Evolutionary conservation across 192 early-diverging fungal species (phyloP), one percentile per base, ranked within the genome.

Genomic region (Chytriomyces hyalinus): DNA sequence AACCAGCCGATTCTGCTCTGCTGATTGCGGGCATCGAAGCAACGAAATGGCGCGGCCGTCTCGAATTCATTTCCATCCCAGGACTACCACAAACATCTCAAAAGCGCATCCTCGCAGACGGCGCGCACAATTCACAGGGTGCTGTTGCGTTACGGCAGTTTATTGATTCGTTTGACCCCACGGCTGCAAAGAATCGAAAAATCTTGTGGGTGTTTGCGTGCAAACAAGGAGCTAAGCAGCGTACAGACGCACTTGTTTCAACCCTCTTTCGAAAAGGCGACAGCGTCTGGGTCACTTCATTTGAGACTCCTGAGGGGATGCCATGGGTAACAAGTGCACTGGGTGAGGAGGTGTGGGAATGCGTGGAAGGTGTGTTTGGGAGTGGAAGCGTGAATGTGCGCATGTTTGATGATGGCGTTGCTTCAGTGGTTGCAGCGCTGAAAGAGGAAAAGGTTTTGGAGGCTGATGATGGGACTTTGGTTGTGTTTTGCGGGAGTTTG

Each of bases 91-190:
- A 48, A 45, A 28, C 4, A 6, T 15, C 67, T 10, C 17, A 26
- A 26, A 79, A 73, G 10, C 75, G 78, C 78, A 70, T 98, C n/a
- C 83, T 96, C 7, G 86, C 94, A 0, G 96, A 98, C 76, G 97
- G 97, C 11, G 95, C 95, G 4, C 97, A 98, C 80, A 98, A 98
- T 80, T 84, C 85, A 51, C 88, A 87, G 6, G 95, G 93, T 0
- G 91, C 92, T 0, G 63, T 70, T n/a, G 90, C 82, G 26, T 81
- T 98, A 36, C 75, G 90, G 9, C 83, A 79, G 1, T 96, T 91
- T 82, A 80, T 96, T 6, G 88, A 93, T 24, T 62, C 66, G 43
- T 47, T 28, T 15, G 45, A 71, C 46, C 1, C 48, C 6, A n/a
- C 57, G 3, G 70, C 81, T 6, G 10, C 51, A 67, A 64, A 24